Evolutionary conservation across 176 grass and related monocot species (phyloP), one percentile per base, ranked within the genome.

Genomic region (Zoysia japonica): DNA sequence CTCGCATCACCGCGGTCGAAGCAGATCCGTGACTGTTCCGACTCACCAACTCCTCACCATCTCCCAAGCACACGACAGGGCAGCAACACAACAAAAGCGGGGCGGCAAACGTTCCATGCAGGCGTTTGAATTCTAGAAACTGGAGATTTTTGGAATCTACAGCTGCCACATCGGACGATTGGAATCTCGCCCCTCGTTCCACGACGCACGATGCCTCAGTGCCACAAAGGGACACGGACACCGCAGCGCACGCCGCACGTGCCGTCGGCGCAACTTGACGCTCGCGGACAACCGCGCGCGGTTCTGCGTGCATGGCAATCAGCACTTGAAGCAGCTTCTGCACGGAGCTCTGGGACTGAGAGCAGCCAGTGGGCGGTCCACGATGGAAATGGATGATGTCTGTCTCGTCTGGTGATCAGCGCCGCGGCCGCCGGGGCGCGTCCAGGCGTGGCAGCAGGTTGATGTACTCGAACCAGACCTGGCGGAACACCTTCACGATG

Each of bases 401-500:
- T 14, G 12, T 16, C 5, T 35, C 57, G 57, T 11, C 7, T 15
- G 14, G 38, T 7, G 71, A 1, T 41, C 65, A 68, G 36, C 12
- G 17, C 61, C 84, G 77, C 0, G 62, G n/a, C 46, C 15, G 50
- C 40, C 50, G 1, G 5, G 68, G 48, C 17, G 51, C 45, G 10
- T 61, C 49, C 16, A 20, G 51, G 6, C 65, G 71, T 2, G 6
- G 41, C 57, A 75, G 77, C 64, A 76, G 82, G 68, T 71, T 87
- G 16, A 91, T 44, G 60, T 85, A 70, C 47, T 97, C 88, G 76
- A 87, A 93, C 73, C 86, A 91, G 43, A 93, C 86, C 73, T 97
- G 90, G 47, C 84, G 84, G 74, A 97, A 97, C 68, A 97, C 86
- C 83, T 93, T 91, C 72, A 97, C 86, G 79, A 97, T 97, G 63